Percentiles rank a stretch among this genome's conserved stretches.
phyloP scores from a whole-genome alignment of 768 basidiomycete species.

The Mycena rebaudengoi region DNA sequence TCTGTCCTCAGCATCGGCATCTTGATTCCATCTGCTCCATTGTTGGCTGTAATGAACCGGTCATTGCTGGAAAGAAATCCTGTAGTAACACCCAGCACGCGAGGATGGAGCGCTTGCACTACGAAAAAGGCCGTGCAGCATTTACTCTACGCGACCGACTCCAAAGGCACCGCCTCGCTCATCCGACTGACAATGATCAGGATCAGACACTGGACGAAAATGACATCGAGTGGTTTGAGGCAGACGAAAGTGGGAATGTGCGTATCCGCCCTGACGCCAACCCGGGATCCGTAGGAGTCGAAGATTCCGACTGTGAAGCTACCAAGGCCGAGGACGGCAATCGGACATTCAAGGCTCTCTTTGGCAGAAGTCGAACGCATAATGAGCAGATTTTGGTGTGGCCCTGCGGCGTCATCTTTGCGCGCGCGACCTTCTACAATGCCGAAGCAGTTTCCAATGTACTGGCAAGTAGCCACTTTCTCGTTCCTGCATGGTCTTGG shows the following conservation, averaged over 20 bases:
- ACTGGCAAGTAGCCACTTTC: slow-evolving; percentile 12
- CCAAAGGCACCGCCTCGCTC: not conserved
- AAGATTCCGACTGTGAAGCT: no score
- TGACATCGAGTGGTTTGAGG: no score
- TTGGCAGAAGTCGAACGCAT: slow-evolving; percentile 24
- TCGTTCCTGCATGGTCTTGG: no score
- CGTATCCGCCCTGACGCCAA: not conserved
- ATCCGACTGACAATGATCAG: not conserved
- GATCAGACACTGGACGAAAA: no score
- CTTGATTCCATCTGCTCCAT: slow-evolving; percentile 20
- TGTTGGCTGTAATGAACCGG: slow-evolving; percentile 15
- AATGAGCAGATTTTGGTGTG: slow-evolving; percentile 26
- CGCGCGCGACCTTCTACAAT: slow-evolving; percentile 23
- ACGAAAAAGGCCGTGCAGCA: not conserved
- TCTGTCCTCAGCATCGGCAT: slow-evolving; percentile 21
- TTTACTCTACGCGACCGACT: not conserved
- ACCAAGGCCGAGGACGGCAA: slow-evolving; percentile 14
- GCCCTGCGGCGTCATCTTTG: slow-evolving; percentile 30
- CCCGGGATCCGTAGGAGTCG: no score
- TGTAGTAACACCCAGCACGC: slow-evolving; percentile 13
- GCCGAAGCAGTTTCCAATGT: slow-evolving; percentile 29
- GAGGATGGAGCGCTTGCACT: slow-evolving; percentile 11
- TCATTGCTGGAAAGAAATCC: slow-evolving; percentile 3
- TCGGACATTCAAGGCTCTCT: slow-evolving; percentile 19
- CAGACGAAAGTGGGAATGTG: no score